Percentiles rank a stretch among this genome's conserved stretches.
Evolutionary conservation across 768 basidiomycete species (phyloP).

Genomic region (Megacollybia marginata): DNA sequence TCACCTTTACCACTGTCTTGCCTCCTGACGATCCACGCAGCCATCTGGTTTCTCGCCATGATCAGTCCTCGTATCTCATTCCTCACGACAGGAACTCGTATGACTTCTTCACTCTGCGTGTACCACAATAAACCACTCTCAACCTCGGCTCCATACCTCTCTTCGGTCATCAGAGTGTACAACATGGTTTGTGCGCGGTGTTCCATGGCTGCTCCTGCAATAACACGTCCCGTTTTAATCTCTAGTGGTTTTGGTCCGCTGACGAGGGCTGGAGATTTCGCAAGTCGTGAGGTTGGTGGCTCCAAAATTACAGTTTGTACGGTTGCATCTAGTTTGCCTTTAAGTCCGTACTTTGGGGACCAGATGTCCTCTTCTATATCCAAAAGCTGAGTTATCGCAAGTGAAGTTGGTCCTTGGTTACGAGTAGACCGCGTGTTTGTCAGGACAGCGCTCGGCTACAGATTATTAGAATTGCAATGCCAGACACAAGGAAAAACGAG

Average conservation of each 20-base stretch:
- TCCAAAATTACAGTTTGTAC: slow-evolving; percentile 63
- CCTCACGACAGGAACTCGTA: slow-evolving; percentile 68
- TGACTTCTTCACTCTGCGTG: slow-evolving; percentile 84
- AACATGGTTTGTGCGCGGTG: slow-evolving; percentile 98
- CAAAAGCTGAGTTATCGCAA: slow-evolving; percentile 70
- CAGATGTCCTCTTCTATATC: slow-evolving; percentile 97
- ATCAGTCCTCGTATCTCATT: slow-evolving; percentile 85
- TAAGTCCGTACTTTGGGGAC: slow-evolving; percentile 91
- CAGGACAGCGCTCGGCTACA: slow-evolving; percentile 56
- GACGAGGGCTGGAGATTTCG: slow-evolving; percentile 16
- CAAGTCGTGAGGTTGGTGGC: slow-evolving; percentile 18
- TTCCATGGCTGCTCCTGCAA: slow-evolving; percentile 67
- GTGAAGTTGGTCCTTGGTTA: slow-evolving; percentile 38
- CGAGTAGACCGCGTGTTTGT: slow-evolving; percentile 55
- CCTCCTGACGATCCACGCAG: slow-evolving; percentile 63
- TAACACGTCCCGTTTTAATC: slow-evolving; percentile 87
- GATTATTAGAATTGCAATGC: not conserved
- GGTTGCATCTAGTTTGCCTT: slow-evolving; percentile 93
- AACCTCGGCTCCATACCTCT: slow-evolving; percentile 82
- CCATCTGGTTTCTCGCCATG: slow-evolving; percentile 78
- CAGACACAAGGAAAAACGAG: slow-evolving; percentile 1
- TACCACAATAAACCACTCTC: slow-evolving; percentile 87
- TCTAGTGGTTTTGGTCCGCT: slow-evolving; percentile 72
- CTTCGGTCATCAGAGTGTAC: slow-evolving; percentile 84
- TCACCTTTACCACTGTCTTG: slow-evolving; percentile 13